Base-by-base conservation (phyloP, 202 grass and related monocot species). In the Elaeis oleifera region DNA sequence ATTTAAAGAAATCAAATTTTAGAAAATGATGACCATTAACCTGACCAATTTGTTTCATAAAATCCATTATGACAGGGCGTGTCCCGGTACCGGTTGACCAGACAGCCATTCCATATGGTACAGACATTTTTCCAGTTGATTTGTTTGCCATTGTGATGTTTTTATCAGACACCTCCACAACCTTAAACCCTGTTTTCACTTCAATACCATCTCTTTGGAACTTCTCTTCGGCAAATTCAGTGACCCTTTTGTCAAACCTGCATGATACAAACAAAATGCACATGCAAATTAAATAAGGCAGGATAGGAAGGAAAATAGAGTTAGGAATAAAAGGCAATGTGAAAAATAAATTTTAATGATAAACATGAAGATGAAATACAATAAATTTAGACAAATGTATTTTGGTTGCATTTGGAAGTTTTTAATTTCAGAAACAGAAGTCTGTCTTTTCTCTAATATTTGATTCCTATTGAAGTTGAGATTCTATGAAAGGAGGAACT, bases 21-120 rank as follows among this genome's bases (percentile, higher is more conserved):
- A 48, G 50, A 74, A 51, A 39, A 16, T 59, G n/a, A 0, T n/a
- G 18, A 5, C 2, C 9, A 27, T 19, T 23, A 80, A 97, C 92
- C 88, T 97, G 92, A 63, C 84, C 92, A 63, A 97, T 90, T 75
- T 91, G 79, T 64, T 84, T 81, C 88, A 89, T 97, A 71, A 97
- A 97, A 60, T 89, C 82, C 52, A 64, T 66, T 53, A 84, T 79
- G 18, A 92, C 67, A 56, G 88, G 84, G 66, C 82, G 84, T 28
- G 88, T 79, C 52, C 87, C 84, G 57, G 81, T 86, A 67, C 92
- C 92, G 58, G 92, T 79, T 39, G 92, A 97, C 92, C 92, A 97
- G 53, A 97, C 62, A 70, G 80, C 88, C 82, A 97, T 97, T 22
- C 92, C 88, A 75, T 90, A 97, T 23, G 92, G 92, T 17, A 89